Base-by-base conservation (phyloP, 1,139 yeast genomes). In the Protomyces inouyei region DNA sequence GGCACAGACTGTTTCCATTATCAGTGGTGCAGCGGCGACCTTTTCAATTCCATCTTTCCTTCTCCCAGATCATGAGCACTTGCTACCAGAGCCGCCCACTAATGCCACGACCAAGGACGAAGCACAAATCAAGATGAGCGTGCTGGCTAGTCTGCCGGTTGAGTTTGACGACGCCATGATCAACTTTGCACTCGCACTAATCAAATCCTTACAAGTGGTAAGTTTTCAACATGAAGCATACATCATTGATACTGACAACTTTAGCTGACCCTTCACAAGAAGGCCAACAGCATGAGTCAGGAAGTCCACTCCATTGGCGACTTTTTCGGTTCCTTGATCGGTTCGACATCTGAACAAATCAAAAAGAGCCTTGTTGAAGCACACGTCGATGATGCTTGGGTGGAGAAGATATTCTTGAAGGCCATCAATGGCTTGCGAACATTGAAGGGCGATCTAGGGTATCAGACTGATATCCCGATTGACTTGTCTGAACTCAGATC, bases 341-440 rank as follows among this genome's bases (percentile, higher is more conserved):
- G 36, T n/a, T 55, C 63, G 46, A 43, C 57, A 28, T 18, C 35
- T 28, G 63, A 59, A 18, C 63, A 59, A 43, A 52, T 55, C n/a
- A 59, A 59, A 52, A 59, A 59, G 46, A 38, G 43, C 10, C 45
- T 59, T 23, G 63, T 59, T 6, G 63, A 59, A 32, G 45, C 40
- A 14, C 63, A 59, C 36, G 63, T 59, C 53, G 63, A 59, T 16
- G 63, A 59, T 32, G 57, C 53, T 9, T 59, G 63, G 63, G 52
- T 59, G 21, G 52, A 59, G 28, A 59, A 59, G 45, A 16, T 59
- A 25, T 38, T 52, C 52, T 23, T 59, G 35, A 59, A 59, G 46
- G 63, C 32, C 36, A 38, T 52, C 56, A 40, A 32, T 6, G 56
- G 35, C n/a, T 43, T 59, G 57, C 52, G 57, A 28, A 59, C 45